These are phyloP conservation scores for Populus trichocarpa DNA, from an alignment of 441 rosid species.

Conservation along the genomic window DNA sequence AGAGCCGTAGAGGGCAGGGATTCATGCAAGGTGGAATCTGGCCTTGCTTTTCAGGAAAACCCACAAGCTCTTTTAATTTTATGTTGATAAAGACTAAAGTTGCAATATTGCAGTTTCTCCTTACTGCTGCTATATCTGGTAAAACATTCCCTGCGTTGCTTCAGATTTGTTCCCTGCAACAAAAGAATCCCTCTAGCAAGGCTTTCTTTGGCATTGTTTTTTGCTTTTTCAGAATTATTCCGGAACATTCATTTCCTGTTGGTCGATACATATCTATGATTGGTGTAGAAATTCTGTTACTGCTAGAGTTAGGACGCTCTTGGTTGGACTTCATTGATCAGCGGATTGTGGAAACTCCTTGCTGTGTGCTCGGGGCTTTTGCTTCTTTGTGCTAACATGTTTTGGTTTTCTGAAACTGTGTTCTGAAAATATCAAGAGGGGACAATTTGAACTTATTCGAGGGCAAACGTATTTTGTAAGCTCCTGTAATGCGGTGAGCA, in stretches of 20 bases:
- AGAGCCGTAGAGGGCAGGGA: neutral
- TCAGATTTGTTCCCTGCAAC: neutral
- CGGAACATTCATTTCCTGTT: neutral
- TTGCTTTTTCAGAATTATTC: neutral
- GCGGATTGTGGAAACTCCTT: neutral
- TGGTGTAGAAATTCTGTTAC: neutral
- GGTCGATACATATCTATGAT: neutral
- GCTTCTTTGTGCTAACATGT: neutral
- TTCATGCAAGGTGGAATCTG: neutral
- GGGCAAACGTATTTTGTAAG: neutral
- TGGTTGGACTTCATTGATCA: neutral
- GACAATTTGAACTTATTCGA: neutral
- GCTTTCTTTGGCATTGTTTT: neutral
- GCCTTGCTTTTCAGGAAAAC: neutral
- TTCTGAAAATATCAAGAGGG: neutral
- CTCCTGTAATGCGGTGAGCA: too few species aligned
- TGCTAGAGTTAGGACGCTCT: neutral
- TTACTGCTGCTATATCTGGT: too few species aligned
- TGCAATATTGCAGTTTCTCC: neutral
- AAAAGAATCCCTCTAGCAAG: neutral
- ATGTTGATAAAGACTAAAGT: neutral
- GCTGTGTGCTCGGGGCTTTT: neutral
- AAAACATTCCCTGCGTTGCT: too few species aligned
- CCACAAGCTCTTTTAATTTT: neutral
- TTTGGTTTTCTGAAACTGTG: neutral